Base-by-base conservation (phyloP, 768 basidiomycete genomes). In the Psilocybe sp. region DNA sequence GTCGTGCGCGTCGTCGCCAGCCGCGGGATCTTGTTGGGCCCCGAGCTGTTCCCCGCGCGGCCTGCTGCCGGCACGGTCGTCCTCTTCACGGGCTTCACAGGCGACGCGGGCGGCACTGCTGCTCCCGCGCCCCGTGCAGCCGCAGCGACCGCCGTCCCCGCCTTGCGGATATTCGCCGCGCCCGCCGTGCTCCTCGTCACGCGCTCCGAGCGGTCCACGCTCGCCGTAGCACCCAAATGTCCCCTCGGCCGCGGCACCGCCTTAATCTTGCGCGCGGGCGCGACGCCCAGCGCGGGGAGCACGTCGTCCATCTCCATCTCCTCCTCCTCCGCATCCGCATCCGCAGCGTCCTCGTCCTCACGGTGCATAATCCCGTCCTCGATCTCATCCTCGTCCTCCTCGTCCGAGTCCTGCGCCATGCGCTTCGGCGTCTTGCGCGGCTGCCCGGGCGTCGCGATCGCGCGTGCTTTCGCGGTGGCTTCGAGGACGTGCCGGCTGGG, bases 371-470 rank as follows among this genome's bases (percentile, higher is more conserved):
- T 28, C 23, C 4, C 23, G 7, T 28, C 23, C 23, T 28, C 23
- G 23, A 28, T 28, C 37, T 78, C 77, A 18, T 71, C 74, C 53
- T 81, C 84, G 35, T 78, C 83, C 38, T 89, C 86, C 44, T 83
- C 81, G 41, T 85, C 86, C 2, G 84, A 84, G 53, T 87, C 87
- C 46, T 78, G 74, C 1, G 82, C 82, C 13, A 72, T 62, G 49
- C 88, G 82, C 68, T 93, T 77, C 0, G 93, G 93, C 1, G 92
- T 93, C 73, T 96, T 97, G 57, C 85, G 84, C 28, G 88, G 91
- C 63, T 91, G 92, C 15, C 86, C 89, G 8, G 87, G 89, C 15
- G 91, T 86, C 10, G 80, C 78, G 16, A 89, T 88, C 14, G 78
- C 81, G 31, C 77, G 79, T 0, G 89, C 87, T 51, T 81, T 84